A percentile compares a stretch with the other conserved stretches of the same genome.
These are phyloP conservation scores for Drechslerella stenobrocha DNA, from an alignment of 2,329 filamentous ascomycete genomes.

Conservation along the genomic window DNA sequence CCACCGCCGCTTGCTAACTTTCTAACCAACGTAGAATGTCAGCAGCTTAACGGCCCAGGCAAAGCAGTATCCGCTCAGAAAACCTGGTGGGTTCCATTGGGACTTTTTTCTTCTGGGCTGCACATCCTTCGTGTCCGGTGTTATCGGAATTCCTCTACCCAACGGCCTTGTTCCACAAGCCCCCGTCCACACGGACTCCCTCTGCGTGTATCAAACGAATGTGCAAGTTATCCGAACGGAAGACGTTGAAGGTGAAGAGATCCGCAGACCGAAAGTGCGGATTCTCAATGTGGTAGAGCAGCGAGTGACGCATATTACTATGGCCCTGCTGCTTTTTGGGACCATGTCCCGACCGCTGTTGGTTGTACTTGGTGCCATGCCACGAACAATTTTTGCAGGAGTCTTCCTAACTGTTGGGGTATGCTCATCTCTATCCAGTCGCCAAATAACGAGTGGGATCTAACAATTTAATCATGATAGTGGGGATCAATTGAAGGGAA, in stretches of 20 bases:
- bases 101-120: conserved; percentile 78
- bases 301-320: conserved; percentile 74
- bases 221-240: conserved; percentile 60
- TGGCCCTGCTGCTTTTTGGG: conserved; percentile 75
- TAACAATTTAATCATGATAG: conserved; percentile 73
- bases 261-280: conserved; percentile 36
- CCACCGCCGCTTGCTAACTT: not conserved
- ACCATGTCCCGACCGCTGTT: conserved; percentile 78
- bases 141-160: conserved; percentile 77
- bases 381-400: conserved; percentile 62
- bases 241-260: conserved; percentile 63
- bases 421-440: not conserved
- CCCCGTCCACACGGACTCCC: conserved; percentile 76
- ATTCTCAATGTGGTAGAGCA: conserved; percentile 72
- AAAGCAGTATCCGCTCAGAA: conserved; percentile 77
- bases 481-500: conserved; percentile 79
- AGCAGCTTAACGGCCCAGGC: conserved; percentile 64
- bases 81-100: conserved; percentile 84
- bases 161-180: conserved; percentile 83
- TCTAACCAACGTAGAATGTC: conserved; percentile 57
- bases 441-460: too few species aligned
- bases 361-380: conserved; percentile 73
- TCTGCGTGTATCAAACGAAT: conserved; percentile 70
- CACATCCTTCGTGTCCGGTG: conserved; percentile 73
- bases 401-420: conserved; percentile 46